Conservation (phyloP, 257 asterid species). For the Solanum raphanifolium region DNA sequence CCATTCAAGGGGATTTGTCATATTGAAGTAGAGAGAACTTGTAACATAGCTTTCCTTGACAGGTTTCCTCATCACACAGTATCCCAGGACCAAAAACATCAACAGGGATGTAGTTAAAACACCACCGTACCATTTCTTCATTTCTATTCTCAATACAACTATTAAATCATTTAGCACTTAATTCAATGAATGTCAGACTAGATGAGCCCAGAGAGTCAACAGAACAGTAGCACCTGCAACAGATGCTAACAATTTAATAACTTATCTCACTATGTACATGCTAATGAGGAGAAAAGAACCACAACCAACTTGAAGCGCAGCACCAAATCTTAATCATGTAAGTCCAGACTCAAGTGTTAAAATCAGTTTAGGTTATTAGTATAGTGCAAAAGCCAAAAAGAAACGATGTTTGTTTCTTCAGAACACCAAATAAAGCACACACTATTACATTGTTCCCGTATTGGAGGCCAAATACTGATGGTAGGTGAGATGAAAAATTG, state of each 20-base stretch:
- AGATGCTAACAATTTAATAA: background rate
- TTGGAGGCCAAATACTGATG: background rate
- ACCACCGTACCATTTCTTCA: constrained; percentile 86
- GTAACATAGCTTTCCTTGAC: constrained; percentile 42
- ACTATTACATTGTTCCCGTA: background rate
- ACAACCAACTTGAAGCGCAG: background rate
- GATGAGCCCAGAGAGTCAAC: constrained; percentile 6
- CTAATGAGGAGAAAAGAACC: background rate
- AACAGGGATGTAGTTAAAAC: constrained; percentile 50
- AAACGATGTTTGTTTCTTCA: background rate
- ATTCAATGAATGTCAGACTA: constrained; percentile 8
- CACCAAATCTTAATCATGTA: background rate
- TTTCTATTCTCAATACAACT: constrained; percentile 34
- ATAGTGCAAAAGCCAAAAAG: background rate
- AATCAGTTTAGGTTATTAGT: background rate
- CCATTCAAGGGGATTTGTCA: constrained; percentile 90
- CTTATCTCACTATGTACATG: background rate
- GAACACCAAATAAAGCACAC: background rate
- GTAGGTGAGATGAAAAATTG: background rate
- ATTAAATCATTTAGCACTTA: constrained; percentile 16
- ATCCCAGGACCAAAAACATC: constrained; percentile 62
- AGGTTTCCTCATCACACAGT: constrained; percentile 45
- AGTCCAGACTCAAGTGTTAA: background rate
- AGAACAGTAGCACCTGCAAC: constrained; percentile 19
- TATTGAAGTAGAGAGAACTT: constrained; percentile 33